These are phyloP conservation scores for Liquidambar formosana DNA, from an alignment of 164 flowering plant species.

Conservation along the genomic window DNA sequence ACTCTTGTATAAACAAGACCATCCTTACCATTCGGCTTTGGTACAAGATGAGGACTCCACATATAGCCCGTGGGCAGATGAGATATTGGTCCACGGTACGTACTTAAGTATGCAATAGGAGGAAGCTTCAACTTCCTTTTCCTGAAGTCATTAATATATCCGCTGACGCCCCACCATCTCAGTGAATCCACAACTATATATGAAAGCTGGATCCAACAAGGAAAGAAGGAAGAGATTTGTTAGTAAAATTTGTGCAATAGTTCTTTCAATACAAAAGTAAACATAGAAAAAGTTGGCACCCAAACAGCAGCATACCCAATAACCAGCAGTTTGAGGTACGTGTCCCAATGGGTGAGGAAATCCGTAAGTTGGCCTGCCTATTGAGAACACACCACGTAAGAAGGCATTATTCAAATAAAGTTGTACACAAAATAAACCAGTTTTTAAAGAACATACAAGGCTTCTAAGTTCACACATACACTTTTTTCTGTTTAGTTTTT, in stretches of 20 bases:
- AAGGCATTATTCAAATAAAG: constrained; percentile 15
- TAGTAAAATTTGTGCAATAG: background rate
- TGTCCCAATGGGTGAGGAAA: constrained; percentile 96
- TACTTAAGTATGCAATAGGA: constrained; percentile 92
- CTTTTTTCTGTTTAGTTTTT: no score
- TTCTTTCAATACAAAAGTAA: background rate
- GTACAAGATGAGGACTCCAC: constrained; percentile 96
- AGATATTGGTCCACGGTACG: constrained; percentile 81
- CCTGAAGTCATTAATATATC: constrained; percentile 86
- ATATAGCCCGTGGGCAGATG: constrained; percentile 91
- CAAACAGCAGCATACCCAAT: constrained; percentile 62
- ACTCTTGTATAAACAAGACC: background rate
- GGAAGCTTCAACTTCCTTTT: constrained; percentile 80
- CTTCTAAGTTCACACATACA: background rate
- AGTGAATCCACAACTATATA: constrained; percentile 81
- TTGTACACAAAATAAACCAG: background rate
- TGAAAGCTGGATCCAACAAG: constrained; percentile 64
- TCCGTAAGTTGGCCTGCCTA: constrained; percentile 94
- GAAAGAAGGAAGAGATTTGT: background rate
- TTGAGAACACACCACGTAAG: constrained; percentile 47
- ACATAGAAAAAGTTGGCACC: background rate
- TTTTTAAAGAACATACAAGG: background rate
- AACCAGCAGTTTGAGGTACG: constrained; percentile 85
- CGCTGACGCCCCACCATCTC: constrained; percentile 94
- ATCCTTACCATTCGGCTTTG: constrained; percentile 81